Percentiles rank a stretch among this genome's conserved stretches.
These are phyloP conservation scores for Aspergillus alliaceus DNA, from an alignment of 2,329 filamentous ascomycete genomes.

Conservation along the genomic window DNA sequence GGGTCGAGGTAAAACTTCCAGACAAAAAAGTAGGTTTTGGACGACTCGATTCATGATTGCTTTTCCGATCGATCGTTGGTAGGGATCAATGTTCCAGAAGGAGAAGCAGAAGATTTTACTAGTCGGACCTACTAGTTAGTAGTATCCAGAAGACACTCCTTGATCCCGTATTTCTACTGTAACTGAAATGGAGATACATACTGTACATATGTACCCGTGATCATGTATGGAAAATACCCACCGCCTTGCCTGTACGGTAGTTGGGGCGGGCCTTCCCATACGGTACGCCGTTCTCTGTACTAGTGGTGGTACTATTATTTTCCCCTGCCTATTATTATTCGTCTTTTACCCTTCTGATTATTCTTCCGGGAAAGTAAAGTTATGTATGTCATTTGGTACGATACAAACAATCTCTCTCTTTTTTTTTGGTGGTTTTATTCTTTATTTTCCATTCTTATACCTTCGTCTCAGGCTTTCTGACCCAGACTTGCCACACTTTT, in stretches of 20 bases:
- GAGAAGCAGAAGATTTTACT: neutral
- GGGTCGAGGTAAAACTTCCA: neutral
- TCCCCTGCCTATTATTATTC: conserved; percentile 19
- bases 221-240: neutral
- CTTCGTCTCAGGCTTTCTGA: neutral
- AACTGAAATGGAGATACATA: too few relatives aligned
- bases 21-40: conserved; percentile 2
- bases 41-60: neutral
- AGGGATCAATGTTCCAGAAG: conserved; percentile 14
- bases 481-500: neutral
- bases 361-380: conserved; percentile 11
- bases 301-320: conserved; percentile 18
- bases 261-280: conserved; percentile 10
- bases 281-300: conserved; percentile 11
- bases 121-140: neutral
- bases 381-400: neutral
- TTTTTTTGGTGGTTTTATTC: neutral
- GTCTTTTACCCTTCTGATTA: conserved; percentile 8
- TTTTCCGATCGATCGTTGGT: conserved; percentile 6
- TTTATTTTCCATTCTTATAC: neutral
- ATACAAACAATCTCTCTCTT: neutral
- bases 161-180: too few relatives aligned
- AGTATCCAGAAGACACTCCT: neutral
- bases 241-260: neutral
- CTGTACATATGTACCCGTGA: neutral